Percentiles rank a stretch among this genome's conserved stretches.
Evolutionary conservation across 1,284 basidiomycete genomes (phyloP).

Genomic region (Clitocybe nebularis): DNA sequence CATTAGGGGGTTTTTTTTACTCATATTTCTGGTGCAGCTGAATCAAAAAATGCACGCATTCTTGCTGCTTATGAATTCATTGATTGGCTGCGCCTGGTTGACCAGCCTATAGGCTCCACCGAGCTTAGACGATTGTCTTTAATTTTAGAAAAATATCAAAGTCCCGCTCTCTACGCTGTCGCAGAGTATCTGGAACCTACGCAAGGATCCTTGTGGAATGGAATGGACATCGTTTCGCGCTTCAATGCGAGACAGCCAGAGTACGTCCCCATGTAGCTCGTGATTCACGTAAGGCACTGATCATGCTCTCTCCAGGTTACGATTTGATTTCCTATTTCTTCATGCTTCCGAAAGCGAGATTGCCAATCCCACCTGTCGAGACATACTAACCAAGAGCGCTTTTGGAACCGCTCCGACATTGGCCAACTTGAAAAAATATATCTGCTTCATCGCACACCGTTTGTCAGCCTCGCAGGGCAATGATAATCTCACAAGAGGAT

Average conservation of each 20-base stretch:
- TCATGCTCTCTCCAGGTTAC: constrained; percentile 26
- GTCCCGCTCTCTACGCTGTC: constrained; percentile 39
- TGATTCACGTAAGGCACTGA: not conserved
- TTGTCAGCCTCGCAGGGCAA: constrained; percentile 21
- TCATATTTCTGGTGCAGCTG: constrained; percentile 26
- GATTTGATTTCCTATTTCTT: constrained; percentile 43
- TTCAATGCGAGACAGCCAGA: constrained; percentile 19
- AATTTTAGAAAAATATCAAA: constrained; percentile 38
- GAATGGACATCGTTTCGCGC: constrained; percentile 21
- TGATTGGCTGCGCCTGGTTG: constrained; percentile 53
- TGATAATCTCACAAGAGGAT: constrained; percentile 18
- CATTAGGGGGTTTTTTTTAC: not conserved
- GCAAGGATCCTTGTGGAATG: constrained; percentile 39
- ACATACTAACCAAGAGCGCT: constrained; percentile 27
- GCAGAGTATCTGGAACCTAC: constrained; percentile 39
- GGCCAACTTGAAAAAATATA: constrained; percentile 29
- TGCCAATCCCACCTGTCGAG: constrained; percentile 21
- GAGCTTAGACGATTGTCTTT: constrained; percentile 38
- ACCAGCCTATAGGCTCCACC: constrained; percentile 26
- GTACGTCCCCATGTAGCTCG: constrained; percentile 24
- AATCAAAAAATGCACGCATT: constrained; percentile 26
- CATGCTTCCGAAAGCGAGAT: constrained; percentile 30
- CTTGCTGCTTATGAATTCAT: constrained; percentile 49
- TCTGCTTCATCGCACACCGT: constrained; percentile 37
- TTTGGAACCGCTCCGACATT: constrained; percentile 22